phyloP scores from a whole-genome alignment of 2,329 filamentous ascomycete genomes.

The Fusarium sp. region DNA sequence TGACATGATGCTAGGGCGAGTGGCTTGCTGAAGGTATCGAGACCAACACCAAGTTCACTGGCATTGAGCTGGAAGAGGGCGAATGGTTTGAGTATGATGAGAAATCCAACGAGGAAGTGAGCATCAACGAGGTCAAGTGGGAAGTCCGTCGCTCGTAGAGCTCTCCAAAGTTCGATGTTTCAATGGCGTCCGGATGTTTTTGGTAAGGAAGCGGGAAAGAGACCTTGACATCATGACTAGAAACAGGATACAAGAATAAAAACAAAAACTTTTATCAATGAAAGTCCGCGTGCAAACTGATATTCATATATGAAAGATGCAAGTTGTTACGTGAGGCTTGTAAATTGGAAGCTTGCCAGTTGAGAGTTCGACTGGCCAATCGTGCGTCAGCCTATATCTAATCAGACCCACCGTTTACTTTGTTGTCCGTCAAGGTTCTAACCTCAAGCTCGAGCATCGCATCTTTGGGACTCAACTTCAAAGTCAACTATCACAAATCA shows the following conservation, averaged over 20 bases:
- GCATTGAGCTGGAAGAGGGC: constrained; percentile 85
- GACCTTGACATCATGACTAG: neutral
- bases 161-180: neutral
- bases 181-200: neutral
- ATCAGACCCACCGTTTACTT: constrained; percentile 16
- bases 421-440: constrained; percentile 31
- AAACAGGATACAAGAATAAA: neutral
- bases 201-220: neutral
- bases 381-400: neutral
- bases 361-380: constrained; percentile 13
- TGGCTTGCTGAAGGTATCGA: constrained; percentile 89
- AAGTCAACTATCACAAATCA: neutral
- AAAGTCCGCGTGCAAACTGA: neutral
- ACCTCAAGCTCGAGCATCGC: neutral
- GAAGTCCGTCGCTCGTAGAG: constrained; percentile 78
- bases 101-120: constrained; percentile 90
- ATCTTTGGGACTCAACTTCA: constrained; percentile 6
- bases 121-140: constrained; percentile 90
- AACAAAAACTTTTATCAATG: neutral
- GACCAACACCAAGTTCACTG: constrained; percentile 82
- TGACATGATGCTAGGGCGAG: constrained; percentile 72
- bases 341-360: neutral
- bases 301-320: constrained; percentile 6
- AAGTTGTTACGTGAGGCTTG: neutral
- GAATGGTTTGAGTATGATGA: constrained; percentile 99